These are phyloP conservation scores for Craspedostauros australis DNA, from an alignment of 108 stramenopile genomes.

Conservation along the genomic window DNA sequence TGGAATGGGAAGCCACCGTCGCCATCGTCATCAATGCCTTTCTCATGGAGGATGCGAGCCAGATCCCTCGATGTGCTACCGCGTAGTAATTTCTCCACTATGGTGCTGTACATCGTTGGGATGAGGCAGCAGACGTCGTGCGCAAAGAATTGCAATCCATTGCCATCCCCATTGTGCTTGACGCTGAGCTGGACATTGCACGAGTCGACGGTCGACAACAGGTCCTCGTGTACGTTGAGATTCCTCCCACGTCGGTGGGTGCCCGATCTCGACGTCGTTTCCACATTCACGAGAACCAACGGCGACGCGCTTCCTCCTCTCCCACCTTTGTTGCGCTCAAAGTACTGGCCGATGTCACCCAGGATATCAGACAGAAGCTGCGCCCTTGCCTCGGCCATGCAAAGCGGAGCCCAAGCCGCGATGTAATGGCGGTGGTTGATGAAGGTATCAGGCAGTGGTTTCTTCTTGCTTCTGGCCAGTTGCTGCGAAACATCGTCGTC, in stretches of 20 bases:
- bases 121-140: slow-evolving; percentile 38
- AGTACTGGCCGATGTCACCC: slow-evolving; percentile 6
- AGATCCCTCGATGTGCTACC: too few relatives aligned
- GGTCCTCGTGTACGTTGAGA: slow-evolving; percentile 2
- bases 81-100: slow-evolving; percentile 19
- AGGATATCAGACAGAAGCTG: slow-evolving; percentile 63
- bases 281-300: slow-evolving; percentile 20
- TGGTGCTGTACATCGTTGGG: slow-evolving; percentile 20
- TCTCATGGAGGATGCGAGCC: not conserved
- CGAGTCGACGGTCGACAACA: slow-evolving; percentile 25
- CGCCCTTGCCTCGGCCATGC: slow-evolving; percentile 63
- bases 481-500: not conserved
- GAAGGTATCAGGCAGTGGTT: slow-evolving; percentile 69
- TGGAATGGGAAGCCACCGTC: too few relatives aligned
- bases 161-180: slow-evolving; percentile 4
- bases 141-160: slow-evolving; percentile 20
- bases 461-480: not conserved
- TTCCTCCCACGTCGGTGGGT: slow-evolving; percentile 1
- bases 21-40: not conserved
- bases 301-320: slow-evolving; percentile 1
- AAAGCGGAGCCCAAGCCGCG: slow-evolving; percentile 71
- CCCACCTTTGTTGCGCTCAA: not conserved
- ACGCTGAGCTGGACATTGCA: slow-evolving; percentile 20
- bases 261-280: slow-evolving; percentile 23
- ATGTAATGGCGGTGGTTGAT: slow-evolving; percentile 64